phyloP scores from a whole-genome alignment of 1,139 yeast genomes.

The Hemisphaericaspora xylofermentans region DNA sequence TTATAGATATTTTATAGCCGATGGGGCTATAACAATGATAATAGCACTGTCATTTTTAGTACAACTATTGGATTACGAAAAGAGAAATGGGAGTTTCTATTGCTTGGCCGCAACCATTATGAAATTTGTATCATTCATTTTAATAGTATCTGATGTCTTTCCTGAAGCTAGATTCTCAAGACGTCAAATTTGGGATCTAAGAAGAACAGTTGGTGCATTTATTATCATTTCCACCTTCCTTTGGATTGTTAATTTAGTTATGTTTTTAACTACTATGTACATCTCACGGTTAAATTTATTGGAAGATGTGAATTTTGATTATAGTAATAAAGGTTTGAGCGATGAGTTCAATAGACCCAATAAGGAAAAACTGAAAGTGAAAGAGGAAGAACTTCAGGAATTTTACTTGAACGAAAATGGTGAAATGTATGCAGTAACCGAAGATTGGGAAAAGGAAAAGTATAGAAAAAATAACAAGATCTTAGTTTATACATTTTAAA shows the following conservation, averaged over 20 bases:
- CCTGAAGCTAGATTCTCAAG: slow-evolving; percentile 19
- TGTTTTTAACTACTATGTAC: slow-evolving; percentile 42
- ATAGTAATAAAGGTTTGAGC: slow-evolving; percentile 14
- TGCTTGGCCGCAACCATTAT: slow-evolving; percentile 32
- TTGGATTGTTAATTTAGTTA: slow-evolving; percentile 40
- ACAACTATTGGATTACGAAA: slow-evolving; percentile 38
- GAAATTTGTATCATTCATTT: slow-evolving; percentile 16
- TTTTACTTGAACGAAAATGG: slow-evolving; percentile 35
- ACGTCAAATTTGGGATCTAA: slow-evolving; percentile 27
- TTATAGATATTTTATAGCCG: slow-evolving; percentile 41
- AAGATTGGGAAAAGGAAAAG: slow-evolving; percentile 21
- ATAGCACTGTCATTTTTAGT: slow-evolving; percentile 37
- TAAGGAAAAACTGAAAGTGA: background rate
- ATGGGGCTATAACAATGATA: slow-evolving; percentile 33
- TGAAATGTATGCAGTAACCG: slow-evolving; percentile 34
- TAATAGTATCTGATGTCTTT: slow-evolving; percentile 13
- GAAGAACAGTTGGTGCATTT: slow-evolving; percentile 41
- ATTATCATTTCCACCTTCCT: slow-evolving; percentile 39
- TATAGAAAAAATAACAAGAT: slow-evolving; percentile 30
- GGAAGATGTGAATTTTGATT: slow-evolving; percentile 39
- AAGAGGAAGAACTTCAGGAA: slow-evolving; percentile 24
- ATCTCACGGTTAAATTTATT: slow-evolving; percentile 40
- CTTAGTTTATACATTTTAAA: slow-evolving; percentile 31
- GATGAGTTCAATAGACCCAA: slow-evolving; percentile 7
- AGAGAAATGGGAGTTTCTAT: slow-evolving; percentile 44